These are phyloP conservation scores for Juglanconis juglandina DNA, from an alignment of 2,329 filamentous ascomycete genomes.

Conservation along the genomic window DNA sequence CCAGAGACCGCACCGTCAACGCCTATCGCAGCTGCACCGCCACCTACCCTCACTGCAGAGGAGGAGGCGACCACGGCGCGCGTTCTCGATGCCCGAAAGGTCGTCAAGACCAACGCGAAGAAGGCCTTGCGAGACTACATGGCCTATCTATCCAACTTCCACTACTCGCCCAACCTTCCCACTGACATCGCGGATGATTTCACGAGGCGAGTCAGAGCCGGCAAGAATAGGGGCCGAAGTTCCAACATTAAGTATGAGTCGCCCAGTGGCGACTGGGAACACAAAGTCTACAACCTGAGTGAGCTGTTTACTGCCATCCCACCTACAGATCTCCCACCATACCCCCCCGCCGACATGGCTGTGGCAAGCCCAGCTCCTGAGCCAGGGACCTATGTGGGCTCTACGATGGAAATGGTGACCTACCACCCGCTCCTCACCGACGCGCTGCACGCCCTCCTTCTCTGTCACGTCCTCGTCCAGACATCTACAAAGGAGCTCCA, in stretches of 20 bases:
- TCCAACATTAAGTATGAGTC: constrained; percentile 21
- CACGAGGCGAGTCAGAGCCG: constrained; percentile 54
- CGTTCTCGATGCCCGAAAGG: constrained; percentile 60
- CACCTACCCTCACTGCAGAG: constrained; percentile 34
- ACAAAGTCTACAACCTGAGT: constrained; percentile 46
- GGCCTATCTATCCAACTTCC: constrained; percentile 68
- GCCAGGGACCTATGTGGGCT: constrained; percentile 30
- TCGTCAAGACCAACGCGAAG: constrained; percentile 71
- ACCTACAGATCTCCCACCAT: constrained; percentile 64
- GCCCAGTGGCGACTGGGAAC: constrained; percentile 25
- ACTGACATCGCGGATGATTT: constrained; percentile 56
- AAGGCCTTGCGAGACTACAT: constrained; percentile 72
- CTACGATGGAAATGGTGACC: constrained; percentile 60
- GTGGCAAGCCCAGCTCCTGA: constrained; percentile 26
- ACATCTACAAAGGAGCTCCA: constrained; percentile 74
- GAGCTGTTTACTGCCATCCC: constrained; percentile 69
- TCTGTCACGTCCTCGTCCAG: constrained; percentile 76
- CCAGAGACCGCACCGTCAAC: constrained; percentile 1
- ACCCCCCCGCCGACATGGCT: constrained; percentile 48
- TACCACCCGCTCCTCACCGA: constrained; percentile 80
- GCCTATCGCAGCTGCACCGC: constrained; percentile 24
- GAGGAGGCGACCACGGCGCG: constrained; percentile 43
- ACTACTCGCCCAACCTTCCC: constrained; percentile 72
- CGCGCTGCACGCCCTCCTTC: constrained; percentile 71
- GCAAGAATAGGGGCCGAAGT: constrained; percentile 43